Evolutionary conservation across 2,329 filamentous ascomycete species (phyloP).

Genomic region (Phialocephala subalpina): DNA sequence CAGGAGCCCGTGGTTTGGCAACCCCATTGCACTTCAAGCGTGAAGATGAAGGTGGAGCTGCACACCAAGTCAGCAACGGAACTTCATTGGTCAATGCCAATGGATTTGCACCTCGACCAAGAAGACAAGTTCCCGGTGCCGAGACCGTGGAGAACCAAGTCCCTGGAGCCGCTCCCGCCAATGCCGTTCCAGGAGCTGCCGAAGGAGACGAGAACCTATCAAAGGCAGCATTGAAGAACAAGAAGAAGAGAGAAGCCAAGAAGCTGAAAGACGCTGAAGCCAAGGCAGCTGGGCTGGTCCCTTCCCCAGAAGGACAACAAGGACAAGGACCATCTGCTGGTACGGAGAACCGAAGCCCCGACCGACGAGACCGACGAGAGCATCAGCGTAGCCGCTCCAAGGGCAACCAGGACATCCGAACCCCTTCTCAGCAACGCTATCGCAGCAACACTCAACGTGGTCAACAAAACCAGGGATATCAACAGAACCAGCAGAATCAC

Average conservation of each 20-base stretch:
- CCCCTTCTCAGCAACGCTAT: conserved; percentile 56
- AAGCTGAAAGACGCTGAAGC: conserved; percentile 84
- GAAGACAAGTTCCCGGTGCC: conserved; percentile 86
- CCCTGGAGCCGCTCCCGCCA: conserved; percentile 73
- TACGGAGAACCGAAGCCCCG: conserved; percentile 35
- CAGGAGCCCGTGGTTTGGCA: conserved; percentile 86
- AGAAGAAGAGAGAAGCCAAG: conserved; percentile 96
- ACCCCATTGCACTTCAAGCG: conserved; percentile 97
- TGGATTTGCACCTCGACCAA: conserved; percentile 74
- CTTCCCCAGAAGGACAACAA: conserved; percentile 29
- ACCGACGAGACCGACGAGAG: conserved; percentile 60
- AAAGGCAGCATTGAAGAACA: conserved; percentile 91
- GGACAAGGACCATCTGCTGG: conserved; percentile 5
- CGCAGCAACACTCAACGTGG: conserved; percentile 56
- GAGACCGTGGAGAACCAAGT: conserved; percentile 73
- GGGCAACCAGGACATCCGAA: conserved; percentile 53
- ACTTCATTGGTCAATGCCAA: conserved; percentile 71
- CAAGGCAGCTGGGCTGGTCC: conserved; percentile 55
- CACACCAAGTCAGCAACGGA: conserved; percentile 83
- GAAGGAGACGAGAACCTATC: conserved; percentile 75
- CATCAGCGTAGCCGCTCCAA: conserved; percentile 62
- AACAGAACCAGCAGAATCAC: conserved; percentile 36
- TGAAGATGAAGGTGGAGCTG: conserved; percentile 93
- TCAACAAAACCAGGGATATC: conserved; percentile 41
- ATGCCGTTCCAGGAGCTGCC: conserved; percentile 66